These are phyloP conservation scores for Clarireedia paspali DNA, from an alignment of 2,329 filamentous ascomycete genomes.

Conservation along the genomic window DNA sequence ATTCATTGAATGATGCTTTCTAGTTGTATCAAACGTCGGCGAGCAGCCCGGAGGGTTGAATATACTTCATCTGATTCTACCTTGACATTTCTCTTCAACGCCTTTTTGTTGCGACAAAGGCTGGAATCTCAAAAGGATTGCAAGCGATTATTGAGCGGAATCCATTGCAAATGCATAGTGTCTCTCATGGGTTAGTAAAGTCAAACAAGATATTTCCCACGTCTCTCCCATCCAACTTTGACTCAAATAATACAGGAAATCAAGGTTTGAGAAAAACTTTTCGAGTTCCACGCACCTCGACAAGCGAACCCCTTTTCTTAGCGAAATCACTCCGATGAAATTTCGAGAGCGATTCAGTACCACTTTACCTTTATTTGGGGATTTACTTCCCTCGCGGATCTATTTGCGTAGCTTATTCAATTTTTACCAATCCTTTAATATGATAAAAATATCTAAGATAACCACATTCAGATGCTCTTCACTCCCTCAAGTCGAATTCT, in stretches of 20 bases:
- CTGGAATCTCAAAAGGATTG: background rate
- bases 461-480: background rate
- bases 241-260: background rate
- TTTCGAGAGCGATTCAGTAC: background rate
- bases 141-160: too few species aligned
- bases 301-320: conserved; percentile 7
- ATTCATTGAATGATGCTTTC: background rate
- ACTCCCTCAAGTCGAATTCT: too few species aligned
- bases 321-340: background rate
- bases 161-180: too few species aligned
- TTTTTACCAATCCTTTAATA: background rate
- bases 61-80: background rate
- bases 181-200: too few species aligned
- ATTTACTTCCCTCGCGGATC: background rate
- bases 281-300: background rate
- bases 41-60: background rate
- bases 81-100: background rate
- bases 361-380: background rate
- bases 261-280: background rate
- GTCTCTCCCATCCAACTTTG: background rate
- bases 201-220: too few species aligned
- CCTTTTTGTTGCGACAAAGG: background rate
- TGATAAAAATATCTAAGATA: background rate
- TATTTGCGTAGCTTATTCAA: background rate
- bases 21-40: background rate